Evolutionary conservation across 441 rosid genomes (phyloP).

Genomic region (Francoa sonchifolia): DNA sequence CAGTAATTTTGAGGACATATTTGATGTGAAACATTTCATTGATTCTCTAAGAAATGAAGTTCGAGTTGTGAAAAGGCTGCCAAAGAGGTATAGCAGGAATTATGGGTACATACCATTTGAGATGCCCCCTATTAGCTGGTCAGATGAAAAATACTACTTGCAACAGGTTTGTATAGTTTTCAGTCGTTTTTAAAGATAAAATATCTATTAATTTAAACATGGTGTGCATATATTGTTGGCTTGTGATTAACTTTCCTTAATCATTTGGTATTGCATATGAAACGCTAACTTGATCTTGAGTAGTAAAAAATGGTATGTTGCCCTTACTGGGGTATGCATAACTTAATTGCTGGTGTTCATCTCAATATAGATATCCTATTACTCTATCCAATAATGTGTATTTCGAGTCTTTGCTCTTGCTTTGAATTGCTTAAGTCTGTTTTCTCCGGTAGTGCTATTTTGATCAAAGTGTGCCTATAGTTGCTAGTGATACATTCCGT

Average conservation of each 20-base stretch:
- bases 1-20: slow-evolving; percentile 95
- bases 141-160: slow-evolving; percentile 78
- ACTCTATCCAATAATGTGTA: no score
- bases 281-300: no score
- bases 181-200: slow-evolving; percentile 3
- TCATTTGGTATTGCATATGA: no score
- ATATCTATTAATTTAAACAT: no score
- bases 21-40: slow-evolving; percentile 79
- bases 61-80: slow-evolving; percentile 69
- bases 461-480: no score
- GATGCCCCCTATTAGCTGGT: slow-evolving; percentile 99
- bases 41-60: slow-evolving; percentile 90
- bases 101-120: slow-evolving; percentile 43
- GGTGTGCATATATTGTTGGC: no score
- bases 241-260: no score
- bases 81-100: slow-evolving; percentile 56
- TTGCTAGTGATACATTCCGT: slow-evolving; percentile 1
- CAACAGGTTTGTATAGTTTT: slow-evolving; percentile 46
- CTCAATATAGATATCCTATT: neutral
- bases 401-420: no score
- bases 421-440: no score
- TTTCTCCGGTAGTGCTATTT: neutral
- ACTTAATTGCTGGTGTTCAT: neutral
- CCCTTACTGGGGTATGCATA: no score
- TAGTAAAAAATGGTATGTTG: no score